A percentile compares a stretch with the other conserved stretches of the same genome.
These are phyloP conservation scores for Collybia sordida DNA, from an alignment of 768 basidiomycete genomes.

Conservation along the genomic window DNA sequence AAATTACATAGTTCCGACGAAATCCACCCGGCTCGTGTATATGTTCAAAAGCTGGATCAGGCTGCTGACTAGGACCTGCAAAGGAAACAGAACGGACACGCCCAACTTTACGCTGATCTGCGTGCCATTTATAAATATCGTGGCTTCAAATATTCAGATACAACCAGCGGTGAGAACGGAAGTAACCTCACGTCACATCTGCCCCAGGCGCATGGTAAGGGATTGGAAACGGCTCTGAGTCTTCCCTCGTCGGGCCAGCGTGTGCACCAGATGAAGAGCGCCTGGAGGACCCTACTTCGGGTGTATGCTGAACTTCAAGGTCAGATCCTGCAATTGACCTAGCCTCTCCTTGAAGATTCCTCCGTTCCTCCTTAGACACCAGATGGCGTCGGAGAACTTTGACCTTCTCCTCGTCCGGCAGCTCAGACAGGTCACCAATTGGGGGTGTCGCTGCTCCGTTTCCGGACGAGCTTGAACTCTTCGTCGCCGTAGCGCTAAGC, in stretches of 20 bases:
- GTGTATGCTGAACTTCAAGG: slow-evolving; percentile 28
- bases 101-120: slow-evolving; percentile 60
- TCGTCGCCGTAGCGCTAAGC: slow-evolving; percentile 30
- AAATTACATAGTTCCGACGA: slow-evolving; percentile 80
- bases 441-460: slow-evolving; percentile 28
- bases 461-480: slow-evolving; percentile 21
- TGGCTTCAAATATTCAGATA: slow-evolving; percentile 48
- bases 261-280: slow-evolving; percentile 22
- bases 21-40: slow-evolving; percentile 97
- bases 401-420: slow-evolving; percentile 83
- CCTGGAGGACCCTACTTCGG: slow-evolving; percentile 19
- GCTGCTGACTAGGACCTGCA: slow-evolving; percentile 51
- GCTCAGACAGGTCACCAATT: slow-evolving; percentile 49
- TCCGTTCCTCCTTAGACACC: slow-evolving; percentile 71
- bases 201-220: slow-evolving; percentile 86
- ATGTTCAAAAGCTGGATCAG: slow-evolving; percentile 83
- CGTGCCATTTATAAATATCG: slow-evolving; percentile 94
- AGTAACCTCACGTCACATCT: slow-evolving; percentile 81
- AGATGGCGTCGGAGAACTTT: slow-evolving; percentile 79
- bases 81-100: slow-evolving; percentile 74
- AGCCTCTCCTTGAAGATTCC: slow-evolving; percentile 23
- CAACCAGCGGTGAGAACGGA: neutral
- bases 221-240: slow-evolving; percentile 79
- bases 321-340: slow-evolving; percentile 27
- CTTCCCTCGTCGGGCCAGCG: slow-evolving; percentile 35